Evolutionary conservation across 306 rosid genomes (phyloP).

Genomic region (Ochetophila trinervis): DNA sequence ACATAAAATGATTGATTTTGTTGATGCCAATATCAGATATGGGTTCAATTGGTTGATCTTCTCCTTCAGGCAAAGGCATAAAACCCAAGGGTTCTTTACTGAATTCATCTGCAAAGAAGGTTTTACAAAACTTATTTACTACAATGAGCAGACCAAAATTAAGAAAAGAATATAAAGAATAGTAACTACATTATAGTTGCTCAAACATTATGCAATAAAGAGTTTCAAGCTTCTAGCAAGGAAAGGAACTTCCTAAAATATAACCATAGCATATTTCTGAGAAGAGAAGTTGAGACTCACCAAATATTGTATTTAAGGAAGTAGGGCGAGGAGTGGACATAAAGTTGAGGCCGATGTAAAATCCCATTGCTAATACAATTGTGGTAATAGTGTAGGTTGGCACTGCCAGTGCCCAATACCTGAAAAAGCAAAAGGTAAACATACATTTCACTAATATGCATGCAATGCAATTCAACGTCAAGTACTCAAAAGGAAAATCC

Average conservation of each 20-base stretch:
- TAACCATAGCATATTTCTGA: background rate
- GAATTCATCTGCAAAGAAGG: conserved; percentile 59
- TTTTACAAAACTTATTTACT: background rate
- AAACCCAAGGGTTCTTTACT: conserved; percentile 60
- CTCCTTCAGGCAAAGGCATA: conserved; percentile 30
- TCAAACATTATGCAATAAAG: background rate
- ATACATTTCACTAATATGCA: background rate
- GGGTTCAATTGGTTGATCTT: conserved; percentile 70
- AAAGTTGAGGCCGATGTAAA: conserved; percentile 87
- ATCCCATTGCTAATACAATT: conserved; percentile 50
- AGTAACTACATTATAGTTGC: background rate
- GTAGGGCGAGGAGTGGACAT: conserved; percentile 73
- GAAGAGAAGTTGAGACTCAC: conserved; percentile 40
- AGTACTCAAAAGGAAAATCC: background rate
- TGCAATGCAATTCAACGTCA: background rate
- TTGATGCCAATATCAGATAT: background rate
- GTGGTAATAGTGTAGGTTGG: conserved; percentile 74
- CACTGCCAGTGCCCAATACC: conserved; percentile 91
- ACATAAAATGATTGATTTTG: conserved; percentile 1
- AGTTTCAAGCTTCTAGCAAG: background rate
- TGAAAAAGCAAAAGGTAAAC: conserved; percentile 22
- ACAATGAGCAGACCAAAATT: background rate
- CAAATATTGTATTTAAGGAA: conserved; percentile 57
- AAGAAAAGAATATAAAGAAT: background rate
- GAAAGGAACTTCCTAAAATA: background rate